Evolutionary conservation across 1,284 basidiomycete species (phyloP).

Genomic region (Fomitopsis pinicola): DNA sequence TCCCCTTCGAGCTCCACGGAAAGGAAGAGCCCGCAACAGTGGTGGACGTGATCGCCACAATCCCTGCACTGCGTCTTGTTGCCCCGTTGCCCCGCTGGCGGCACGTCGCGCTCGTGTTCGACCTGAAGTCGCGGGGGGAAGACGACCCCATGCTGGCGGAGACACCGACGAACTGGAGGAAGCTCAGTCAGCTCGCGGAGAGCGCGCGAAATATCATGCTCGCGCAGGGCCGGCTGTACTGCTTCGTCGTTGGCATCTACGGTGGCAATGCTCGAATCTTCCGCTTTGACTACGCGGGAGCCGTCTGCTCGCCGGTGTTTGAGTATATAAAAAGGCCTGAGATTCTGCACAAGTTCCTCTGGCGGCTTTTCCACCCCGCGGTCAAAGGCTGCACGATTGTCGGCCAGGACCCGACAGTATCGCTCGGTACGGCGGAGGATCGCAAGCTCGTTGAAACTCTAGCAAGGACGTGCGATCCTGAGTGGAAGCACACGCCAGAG

Average conservation of each 20-base stretch:
- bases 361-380: slow-evolving; percentile 11
- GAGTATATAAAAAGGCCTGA: slow-evolving; percentile 3
- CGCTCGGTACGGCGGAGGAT: too few relatives aligned
- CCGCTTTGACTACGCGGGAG: slow-evolving; percentile 12
- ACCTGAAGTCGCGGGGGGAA: too few relatives aligned
- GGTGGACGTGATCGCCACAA: too few relatives aligned
- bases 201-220: slow-evolving; percentile 1
- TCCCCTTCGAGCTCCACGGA: too few relatives aligned
- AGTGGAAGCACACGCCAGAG: neutral
- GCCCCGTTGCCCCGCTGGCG: too few relatives aligned
- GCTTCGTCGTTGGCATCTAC: slow-evolving; percentile 10
- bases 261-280: slow-evolving; percentile 1
- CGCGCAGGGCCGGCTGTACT: slow-evolving; percentile 7
- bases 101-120: too few relatives aligned
- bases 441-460: neutral
- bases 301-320: neutral
- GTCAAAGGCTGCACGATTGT: slow-evolving; percentile 3
- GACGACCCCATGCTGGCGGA: too few relatives aligned
- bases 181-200: neutral
- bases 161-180: too few relatives aligned
- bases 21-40: too few relatives aligned
- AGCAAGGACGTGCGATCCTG: neutral
- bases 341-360: slow-evolving; percentile 10
- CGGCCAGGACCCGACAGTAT: slow-evolving; percentile 8
- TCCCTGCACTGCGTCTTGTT: too few relatives aligned